These are phyloP conservation scores for Penicillium sp. DNA, from an alignment of 2,329 filamentous ascomycete species.

Conservation along the genomic window DNA sequence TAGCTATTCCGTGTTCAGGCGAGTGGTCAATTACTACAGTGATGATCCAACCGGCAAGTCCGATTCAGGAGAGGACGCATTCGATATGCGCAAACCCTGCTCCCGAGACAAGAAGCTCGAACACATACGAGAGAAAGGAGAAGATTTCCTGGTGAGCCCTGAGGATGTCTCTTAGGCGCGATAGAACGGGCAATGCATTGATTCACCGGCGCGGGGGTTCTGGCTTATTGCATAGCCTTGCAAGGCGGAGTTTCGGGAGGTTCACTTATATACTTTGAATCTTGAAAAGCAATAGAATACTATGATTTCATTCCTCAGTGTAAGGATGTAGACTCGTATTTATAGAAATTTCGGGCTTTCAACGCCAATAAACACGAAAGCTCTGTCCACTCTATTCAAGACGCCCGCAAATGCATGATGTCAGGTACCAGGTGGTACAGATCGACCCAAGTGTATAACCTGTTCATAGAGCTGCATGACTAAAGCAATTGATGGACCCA, in stretches of 20 bases:
- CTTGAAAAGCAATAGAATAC: not conserved
- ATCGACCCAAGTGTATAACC: not conserved
- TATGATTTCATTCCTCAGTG: not conserved
- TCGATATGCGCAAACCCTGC: slow-evolving; percentile 93
- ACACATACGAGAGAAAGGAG: slow-evolving; percentile 78
- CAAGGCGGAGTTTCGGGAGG: not conserved
- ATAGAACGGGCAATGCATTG: not conserved
- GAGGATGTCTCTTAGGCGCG: slow-evolving; percentile 63
- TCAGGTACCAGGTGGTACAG: not conserved
- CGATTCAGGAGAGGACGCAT: slow-evolving; percentile 72
- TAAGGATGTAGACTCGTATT: not conserved
- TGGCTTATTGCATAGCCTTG: not conserved
- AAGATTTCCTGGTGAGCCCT: slow-evolving; percentile 72
- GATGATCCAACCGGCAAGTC: slow-evolving; percentile 69
- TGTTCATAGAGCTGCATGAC: not conserved
- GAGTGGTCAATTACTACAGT: slow-evolving; percentile 89
- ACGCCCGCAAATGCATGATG: not conserved
- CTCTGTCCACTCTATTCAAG: not conserved
- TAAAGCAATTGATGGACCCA: not conserved
- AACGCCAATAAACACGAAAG: not conserved
- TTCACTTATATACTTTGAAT: not conserved
- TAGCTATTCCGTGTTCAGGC: slow-evolving; percentile 76
- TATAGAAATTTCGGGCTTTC: not conserved
- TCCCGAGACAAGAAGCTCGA: slow-evolving; percentile 72
- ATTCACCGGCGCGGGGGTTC: not conserved